phyloP scores from a whole-genome alignment of 805 yeast species.

The Ascoidea tarda region DNA sequence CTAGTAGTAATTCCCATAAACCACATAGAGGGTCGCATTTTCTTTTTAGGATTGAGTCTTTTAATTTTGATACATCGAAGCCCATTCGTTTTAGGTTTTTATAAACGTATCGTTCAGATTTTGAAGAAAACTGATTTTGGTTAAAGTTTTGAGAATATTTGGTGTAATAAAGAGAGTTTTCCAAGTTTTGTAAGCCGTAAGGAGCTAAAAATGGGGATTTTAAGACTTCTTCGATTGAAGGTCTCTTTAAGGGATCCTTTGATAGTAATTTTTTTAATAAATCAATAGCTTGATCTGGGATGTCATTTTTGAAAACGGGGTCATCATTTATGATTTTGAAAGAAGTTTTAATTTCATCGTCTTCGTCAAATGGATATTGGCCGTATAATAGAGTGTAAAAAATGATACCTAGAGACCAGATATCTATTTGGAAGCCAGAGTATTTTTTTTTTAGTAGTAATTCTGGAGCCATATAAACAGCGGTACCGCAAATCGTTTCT shows the following conservation, averaged over 20 bases:
- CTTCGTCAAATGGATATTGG: slow-evolving; percentile 84
- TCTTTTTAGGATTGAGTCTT: not conserved
- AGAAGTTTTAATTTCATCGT: slow-evolving; percentile 48
- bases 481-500: slow-evolving; percentile 86
- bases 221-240: slow-evolving; percentile 37
- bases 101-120: slow-evolving; percentile 7
- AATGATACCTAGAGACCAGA: slow-evolving; percentile 89
- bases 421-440: slow-evolving; percentile 70
- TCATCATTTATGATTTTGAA: slow-evolving; percentile 46
- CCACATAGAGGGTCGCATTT: slow-evolving; percentile 33
- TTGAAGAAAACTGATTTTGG: slow-evolving; percentile 3
- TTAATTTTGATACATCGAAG: slow-evolving; percentile 7
- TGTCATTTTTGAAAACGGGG: slow-evolving; percentile 38
- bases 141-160: slow-evolving; percentile 3
- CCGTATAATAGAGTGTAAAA: slow-evolving; percentile 77
- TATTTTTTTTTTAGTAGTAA: slow-evolving; percentile 54
- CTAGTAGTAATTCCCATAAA: slow-evolving; percentile 54
- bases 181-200: slow-evolving; percentile 27
- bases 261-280: slow-evolving; percentile 40
- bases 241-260: slow-evolving; percentile 56
- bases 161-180: slow-evolving; percentile 19
- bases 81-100: slow-evolving; percentile 10
- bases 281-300: slow-evolving; percentile 33
- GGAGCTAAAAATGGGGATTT: slow-evolving; percentile 34
- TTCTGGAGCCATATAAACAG: slow-evolving; percentile 96